phyloP scores from a whole-genome alignment of 305 asterid species.

The Solanum chacoense region DNA sequence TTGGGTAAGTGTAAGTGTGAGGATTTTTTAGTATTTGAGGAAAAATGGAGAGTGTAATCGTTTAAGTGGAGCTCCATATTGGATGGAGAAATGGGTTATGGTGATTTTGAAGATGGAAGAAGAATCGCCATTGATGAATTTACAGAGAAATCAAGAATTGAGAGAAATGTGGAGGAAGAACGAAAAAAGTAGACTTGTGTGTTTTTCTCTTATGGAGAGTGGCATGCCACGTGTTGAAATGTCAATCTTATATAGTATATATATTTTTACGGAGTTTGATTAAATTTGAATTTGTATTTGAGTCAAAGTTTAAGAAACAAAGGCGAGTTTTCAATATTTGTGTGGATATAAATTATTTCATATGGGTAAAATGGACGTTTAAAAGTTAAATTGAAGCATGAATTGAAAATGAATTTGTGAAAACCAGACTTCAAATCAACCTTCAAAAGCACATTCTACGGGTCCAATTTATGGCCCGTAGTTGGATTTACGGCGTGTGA shows the following conservation, averaged over 20 bases:
- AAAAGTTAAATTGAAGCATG: background rate
- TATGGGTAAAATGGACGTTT: background rate
- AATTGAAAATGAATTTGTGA: background rate
- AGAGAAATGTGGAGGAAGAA: background rate
- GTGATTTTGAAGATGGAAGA: background rate
- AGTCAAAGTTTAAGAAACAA: background rate
- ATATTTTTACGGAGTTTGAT: too few relatives aligned
- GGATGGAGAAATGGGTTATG: background rate
- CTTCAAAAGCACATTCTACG: background rate
- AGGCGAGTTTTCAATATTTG: too few relatives aligned
- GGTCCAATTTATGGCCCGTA: background rate
- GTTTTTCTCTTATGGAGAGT: background rate
- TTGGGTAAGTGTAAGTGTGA: background rate
- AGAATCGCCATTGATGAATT: background rate
- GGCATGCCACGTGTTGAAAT: background rate
- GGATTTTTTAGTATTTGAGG: background rate
- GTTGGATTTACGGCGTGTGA: background rate
- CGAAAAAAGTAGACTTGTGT: background rate
- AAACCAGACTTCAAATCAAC: rapidly evolving
- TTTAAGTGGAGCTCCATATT: background rate
- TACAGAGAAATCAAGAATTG: background rate
- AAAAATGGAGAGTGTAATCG: background rate
- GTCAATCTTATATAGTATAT: background rate
- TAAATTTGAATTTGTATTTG: too few relatives aligned
- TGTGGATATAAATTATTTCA: background rate